Evolutionary conservation across 176 grass and related monocot species (phyloP).

Genomic region (Thalia dealbata): DNA sequence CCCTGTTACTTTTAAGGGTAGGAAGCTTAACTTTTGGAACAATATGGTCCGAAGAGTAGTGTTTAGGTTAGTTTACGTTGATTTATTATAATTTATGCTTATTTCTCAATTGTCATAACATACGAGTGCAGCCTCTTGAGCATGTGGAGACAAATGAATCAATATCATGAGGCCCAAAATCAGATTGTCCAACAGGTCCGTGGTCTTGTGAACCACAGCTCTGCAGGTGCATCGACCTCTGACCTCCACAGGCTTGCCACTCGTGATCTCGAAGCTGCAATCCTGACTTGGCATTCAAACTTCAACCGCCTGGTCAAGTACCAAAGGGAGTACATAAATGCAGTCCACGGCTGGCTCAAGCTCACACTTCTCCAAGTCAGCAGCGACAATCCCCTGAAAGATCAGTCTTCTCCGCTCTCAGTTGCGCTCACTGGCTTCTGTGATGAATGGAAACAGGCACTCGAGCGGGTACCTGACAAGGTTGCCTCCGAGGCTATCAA

Average conservation of each 20-base stretch:
- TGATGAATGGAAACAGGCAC: slow-evolving; percentile 96
- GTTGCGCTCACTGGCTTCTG: slow-evolving; percentile 78
- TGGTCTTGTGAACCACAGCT: slow-evolving; percentile 59
- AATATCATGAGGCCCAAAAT: slow-evolving; percentile 87
- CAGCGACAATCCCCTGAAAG: slow-evolving; percentile 48
- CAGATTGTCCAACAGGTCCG: slow-evolving; percentile 92
- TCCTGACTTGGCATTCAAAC: slow-evolving; percentile 77
- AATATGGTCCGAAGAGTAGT: no score
- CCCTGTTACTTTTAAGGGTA: no score
- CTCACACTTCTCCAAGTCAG: slow-evolving; percentile 80
- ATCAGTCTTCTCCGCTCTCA: slow-evolving; percentile 55
- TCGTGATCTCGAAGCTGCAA: slow-evolving; percentile 76
- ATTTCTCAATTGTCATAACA: neutral
- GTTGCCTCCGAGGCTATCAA: slow-evolving; percentile 95
- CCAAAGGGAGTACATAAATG: slow-evolving; percentile 71
- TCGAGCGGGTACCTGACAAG: slow-evolving; percentile 78
- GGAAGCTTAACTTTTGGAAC: no score
- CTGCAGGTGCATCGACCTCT: slow-evolving; percentile 73
- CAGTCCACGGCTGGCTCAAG: slow-evolving; percentile 87
- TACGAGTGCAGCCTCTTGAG: slow-evolving; percentile 28
- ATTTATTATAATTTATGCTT: no score
- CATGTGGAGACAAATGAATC: slow-evolving; percentile 94
- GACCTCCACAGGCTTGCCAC: slow-evolving; percentile 87
- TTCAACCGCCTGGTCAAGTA: slow-evolving; percentile 87
- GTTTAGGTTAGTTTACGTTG: no score